phyloP scores from a whole-genome alignment of 2,329 filamentous ascomycete species.

The Macrophomina tecta region DNA sequence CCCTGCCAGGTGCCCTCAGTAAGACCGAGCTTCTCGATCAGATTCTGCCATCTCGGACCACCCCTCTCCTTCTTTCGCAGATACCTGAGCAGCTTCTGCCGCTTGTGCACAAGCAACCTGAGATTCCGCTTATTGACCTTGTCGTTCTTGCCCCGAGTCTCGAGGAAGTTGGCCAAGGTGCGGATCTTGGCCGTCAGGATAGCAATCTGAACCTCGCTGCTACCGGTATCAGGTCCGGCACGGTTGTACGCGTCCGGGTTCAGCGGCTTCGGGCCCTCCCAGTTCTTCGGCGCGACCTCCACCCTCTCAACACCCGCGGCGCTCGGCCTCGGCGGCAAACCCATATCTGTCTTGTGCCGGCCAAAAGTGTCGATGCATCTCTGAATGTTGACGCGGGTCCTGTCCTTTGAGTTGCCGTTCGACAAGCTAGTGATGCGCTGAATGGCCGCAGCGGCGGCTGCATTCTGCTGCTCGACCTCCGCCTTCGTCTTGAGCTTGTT shows the following conservation, averaged over 20 bases:
- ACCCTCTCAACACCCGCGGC: neutral
- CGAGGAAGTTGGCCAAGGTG: conserved; percentile 74
- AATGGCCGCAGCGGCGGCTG: conserved; percentile 73
- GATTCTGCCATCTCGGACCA: conserved; percentile 84
- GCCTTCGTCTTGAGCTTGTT: conserved; percentile 46
- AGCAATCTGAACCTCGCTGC: conserved; percentile 95
- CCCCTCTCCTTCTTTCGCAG: conserved; percentile 88
- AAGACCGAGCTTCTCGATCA: conserved; percentile 83
- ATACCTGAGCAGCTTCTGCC: conserved; percentile 88
- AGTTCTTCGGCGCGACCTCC: neutral
- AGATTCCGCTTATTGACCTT: conserved; percentile 95
- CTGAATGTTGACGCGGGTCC: conserved; percentile 79
- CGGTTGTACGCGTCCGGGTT: conserved; percentile 62
- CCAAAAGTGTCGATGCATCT: conserved; percentile 89
- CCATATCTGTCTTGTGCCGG: conserved; percentile 82
- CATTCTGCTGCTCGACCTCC: conserved; percentile 55
- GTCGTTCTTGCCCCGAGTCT: conserved; percentile 77
- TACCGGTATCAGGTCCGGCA: conserved; percentile 90
- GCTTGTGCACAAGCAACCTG: conserved; percentile 80
- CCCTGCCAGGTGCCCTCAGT: conserved; percentile 88
- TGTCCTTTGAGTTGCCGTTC: conserved; percentile 79
- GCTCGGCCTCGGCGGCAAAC: conserved; percentile 65
- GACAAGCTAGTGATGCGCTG: conserved; percentile 77
- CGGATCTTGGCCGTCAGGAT: conserved; percentile 95
- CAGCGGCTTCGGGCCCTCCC: conserved; percentile 36